Percentiles rank a stretch among this genome's conserved stretches.
These are phyloP conservation scores for Podospora australis DNA, from an alignment of 495 filamentous ascomycete genomes.

Conservation along the genomic window DNA sequence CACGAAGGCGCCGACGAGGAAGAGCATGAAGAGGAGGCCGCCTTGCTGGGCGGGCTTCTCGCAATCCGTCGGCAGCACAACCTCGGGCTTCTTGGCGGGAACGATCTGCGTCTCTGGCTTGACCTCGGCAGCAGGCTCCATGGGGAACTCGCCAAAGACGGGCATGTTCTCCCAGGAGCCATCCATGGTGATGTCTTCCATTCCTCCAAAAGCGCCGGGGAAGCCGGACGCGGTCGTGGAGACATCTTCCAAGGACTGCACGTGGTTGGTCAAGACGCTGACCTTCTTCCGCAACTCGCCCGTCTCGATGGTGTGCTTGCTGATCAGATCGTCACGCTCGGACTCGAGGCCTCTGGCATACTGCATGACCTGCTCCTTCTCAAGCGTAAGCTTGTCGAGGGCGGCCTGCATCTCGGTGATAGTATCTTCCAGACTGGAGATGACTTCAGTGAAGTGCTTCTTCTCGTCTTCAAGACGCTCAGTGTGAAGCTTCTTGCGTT, in stretches of 20 bases:
- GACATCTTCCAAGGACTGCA: conserved; percentile 70
- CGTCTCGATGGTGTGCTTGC: conserved; percentile 85
- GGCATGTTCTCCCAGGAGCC: conserved; percentile 73
- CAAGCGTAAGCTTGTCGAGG: conserved; percentile 57
- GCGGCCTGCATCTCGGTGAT: conserved; percentile 60
- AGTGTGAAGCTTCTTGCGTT: conserved; percentile 98
- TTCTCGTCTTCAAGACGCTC: conserved; percentile 96
- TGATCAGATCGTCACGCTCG: conserved; percentile 89
- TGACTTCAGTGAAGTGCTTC: conserved; percentile 72
- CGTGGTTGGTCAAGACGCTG: conserved; percentile 75
- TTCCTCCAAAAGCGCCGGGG: conserved; percentile 65
- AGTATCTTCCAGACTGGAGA: conserved; percentile 75
- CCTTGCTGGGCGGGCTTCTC: conserved; percentile 60
- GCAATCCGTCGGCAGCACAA: conserved; percentile 43
- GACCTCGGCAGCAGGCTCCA: conserved; percentile 42
- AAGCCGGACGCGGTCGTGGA: conserved; percentile 55
- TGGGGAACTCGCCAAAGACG: conserved; percentile 57
- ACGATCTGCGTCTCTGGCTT: conserved; percentile 53
- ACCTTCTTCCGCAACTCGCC: conserved; percentile 95
- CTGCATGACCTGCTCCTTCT: conserved; percentile 65
- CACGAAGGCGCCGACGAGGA: conserved; percentile 94
- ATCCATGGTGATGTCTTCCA: conserved; percentile 79
- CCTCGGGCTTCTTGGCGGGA: conserved; percentile 48
- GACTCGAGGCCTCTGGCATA: conserved; percentile 70
- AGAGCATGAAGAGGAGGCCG: conserved; percentile 71